Conservation (phyloP, 352 stramenopile species). For the Phytophthora palmivora region DNA sequence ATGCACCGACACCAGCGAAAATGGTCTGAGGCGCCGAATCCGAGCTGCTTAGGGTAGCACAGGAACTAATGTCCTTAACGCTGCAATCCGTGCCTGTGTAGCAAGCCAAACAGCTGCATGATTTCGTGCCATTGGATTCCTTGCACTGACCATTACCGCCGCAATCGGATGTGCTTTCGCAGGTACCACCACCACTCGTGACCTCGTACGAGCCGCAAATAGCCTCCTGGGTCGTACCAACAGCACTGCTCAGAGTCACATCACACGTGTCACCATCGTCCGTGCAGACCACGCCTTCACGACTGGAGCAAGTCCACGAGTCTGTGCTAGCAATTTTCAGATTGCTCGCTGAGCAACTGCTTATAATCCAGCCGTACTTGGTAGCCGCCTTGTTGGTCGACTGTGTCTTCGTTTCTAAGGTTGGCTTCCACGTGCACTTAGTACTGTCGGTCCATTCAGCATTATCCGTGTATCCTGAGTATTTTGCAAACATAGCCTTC, state of each 20-base stretch:
- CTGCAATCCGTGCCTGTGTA: constrained; percentile 84
- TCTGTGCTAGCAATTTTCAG: constrained; percentile 71
- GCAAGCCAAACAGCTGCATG: constrained; percentile 78
- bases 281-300: constrained; percentile 77
- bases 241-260: constrained; percentile 49
- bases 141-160: constrained; percentile 81
- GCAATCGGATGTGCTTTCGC: constrained; percentile 69
- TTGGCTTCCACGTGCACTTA: constrained; percentile 73
- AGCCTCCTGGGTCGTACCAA: constrained; percentile 78
- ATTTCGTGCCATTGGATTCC: constrained; percentile 61
- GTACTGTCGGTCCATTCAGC: constrained; percentile 63
- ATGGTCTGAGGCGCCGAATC: constrained; percentile 70
- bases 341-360: constrained; percentile 53
- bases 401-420: constrained; percentile 61
- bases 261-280: constrained; percentile 71
- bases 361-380: constrained; percentile 69
- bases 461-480: constrained; percentile 56
- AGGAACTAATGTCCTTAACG: constrained; percentile 75
- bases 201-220: constrained; percentile 82
- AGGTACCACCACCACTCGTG: constrained; percentile 67
- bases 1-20: constrained; percentile 73
- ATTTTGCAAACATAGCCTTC: constrained; percentile 74
- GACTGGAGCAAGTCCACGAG: constrained; percentile 75
- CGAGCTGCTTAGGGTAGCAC: constrained; percentile 68
- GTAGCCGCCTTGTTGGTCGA: constrained; percentile 63